Evolutionary conservation across 75 land plant species (phyloP).

Genomic region (Azolla pinnata): DNA sequence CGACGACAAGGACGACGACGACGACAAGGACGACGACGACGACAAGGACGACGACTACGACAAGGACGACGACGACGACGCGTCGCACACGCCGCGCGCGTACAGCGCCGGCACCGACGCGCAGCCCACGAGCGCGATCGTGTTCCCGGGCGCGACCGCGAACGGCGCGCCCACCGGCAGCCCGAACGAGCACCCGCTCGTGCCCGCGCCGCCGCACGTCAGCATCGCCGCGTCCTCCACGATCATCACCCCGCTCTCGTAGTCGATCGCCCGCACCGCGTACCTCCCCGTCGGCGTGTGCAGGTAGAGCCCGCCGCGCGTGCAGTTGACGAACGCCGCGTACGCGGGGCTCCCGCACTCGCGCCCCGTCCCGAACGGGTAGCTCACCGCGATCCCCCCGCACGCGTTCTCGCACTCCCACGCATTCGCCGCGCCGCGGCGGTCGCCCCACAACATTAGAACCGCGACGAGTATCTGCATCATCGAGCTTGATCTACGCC

Average conservation of each 20-base stretch:
- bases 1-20: too few species aligned
- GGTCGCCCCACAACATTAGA: too few species aligned
- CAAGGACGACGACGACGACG: not conserved
- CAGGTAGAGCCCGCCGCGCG: conserved; percentile 49
- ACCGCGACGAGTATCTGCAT: too few species aligned
- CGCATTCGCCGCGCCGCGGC: too few species aligned
- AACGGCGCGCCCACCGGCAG: conserved; percentile 36
- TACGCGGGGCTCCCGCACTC: conserved; percentile 55
- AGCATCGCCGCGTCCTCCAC: conserved; percentile 58
- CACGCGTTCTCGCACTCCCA: conserved; percentile 44
- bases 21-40: too few species aligned
- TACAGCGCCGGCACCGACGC: not conserved
- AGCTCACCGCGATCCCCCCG: conserved; percentile 52
- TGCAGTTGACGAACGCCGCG: conserved; percentile 49
- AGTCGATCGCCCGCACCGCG: conserved; percentile 52
- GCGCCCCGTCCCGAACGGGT: conserved; percentile 39
- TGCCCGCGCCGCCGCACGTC: conserved; percentile 33
- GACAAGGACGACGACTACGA: too few species aligned
- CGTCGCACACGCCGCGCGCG: not conserved
- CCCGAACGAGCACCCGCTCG: conserved; percentile 43
- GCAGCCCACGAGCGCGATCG: not conserved
- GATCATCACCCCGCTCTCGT: conserved; percentile 40
- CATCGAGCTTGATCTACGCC: too few species aligned
- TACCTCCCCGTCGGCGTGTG: conserved; percentile 58
- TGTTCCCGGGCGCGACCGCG: conserved; percentile 9